phyloP scores from a whole-genome alignment of 768 basidiomycete species.

The Pleurotus tuber-regium region DNA sequence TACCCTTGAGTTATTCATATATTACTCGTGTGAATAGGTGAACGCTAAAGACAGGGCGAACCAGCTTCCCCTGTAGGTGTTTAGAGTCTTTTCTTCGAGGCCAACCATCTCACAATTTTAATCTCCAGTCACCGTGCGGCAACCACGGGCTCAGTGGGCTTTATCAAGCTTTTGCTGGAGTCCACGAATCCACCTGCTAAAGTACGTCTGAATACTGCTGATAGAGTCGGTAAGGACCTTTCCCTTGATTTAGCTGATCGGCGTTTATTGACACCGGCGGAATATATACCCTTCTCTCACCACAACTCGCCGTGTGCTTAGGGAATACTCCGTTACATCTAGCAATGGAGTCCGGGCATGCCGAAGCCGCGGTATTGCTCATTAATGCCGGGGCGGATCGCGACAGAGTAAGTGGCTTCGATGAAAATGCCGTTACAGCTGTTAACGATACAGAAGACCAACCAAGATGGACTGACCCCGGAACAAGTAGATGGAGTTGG shows the following conservation, averaged over 20 bases:
- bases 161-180: slow-evolving; percentile 81
- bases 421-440: slow-evolving; percentile 6
- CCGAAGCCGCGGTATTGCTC: slow-evolving; percentile 83
- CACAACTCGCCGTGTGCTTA: slow-evolving; percentile 28
- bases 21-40: slow-evolving; percentile 53
- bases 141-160: slow-evolving; percentile 90
- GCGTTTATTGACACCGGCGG: neutral
- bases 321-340: slow-evolving; percentile 97
- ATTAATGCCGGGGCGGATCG: slow-evolving; percentile 97
- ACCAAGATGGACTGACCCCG: slow-evolving; percentile 81
- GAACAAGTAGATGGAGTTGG: slow-evolving; percentile 90
- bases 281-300: slow-evolving; percentile 17
- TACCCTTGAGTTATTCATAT: slow-evolving; percentile 26
- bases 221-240: slow-evolving; percentile 61
- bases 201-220: slow-evolving; percentile 81
- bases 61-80: slow-evolving; percentile 80
- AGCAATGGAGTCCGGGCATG: slow-evolving; percentile 95
- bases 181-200: slow-evolving; percentile 76
- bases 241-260: slow-evolving; percentile 11
- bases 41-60: slow-evolving; percentile 93
- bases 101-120: slow-evolving; percentile 17
- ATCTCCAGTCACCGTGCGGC: slow-evolving; percentile 84
- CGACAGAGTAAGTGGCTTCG: slow-evolving; percentile 58
- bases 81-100: slow-evolving; percentile 18
- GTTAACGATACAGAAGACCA: slow-evolving; percentile 49